Base-by-base conservation (phyloP, 2,329 filamentous ascomycete species). In the Mycosphaerella arachidis region DNA sequence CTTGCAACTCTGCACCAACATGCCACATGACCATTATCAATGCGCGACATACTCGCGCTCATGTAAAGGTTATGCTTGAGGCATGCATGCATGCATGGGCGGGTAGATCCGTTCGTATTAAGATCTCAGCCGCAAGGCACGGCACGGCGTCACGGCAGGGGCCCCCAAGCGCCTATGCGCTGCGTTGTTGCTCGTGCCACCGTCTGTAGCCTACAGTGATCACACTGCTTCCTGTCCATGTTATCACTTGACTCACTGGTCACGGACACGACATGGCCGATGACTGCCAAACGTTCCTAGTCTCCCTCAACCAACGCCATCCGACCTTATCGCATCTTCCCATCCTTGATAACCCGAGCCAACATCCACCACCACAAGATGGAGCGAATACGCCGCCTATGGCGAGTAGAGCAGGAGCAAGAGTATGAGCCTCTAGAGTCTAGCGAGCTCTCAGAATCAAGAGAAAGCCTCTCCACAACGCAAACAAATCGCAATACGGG, bases 351-450 rank as follows among this genome's bases (percentile, higher is more conserved):
- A 13, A 12, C 12, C 8, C 8, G 18, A 27, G 2, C 29, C 10
- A 12, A 31, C 13, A 31, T 13, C 30, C 6, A 52, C 29, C 50
- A 35, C n/a, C 8, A 9, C n/a, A 35, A 16, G 29, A 65, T 68
- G 66, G 63, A 68, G 30, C 65, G 66, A 2, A n/a, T 52, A 48
- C 66, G 68, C 33, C 65, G 66, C 57, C 56, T 72, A 37, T 72
- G 66, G 68, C 65, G 68, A 50, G 56, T 59, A 37, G 69, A 72
- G 58, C 71, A 61, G 43, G 69, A 72, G 60, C 71, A 72, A 27
- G 55, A 65, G 16, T 74, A 74, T 59, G 68, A 70, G 56, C 66
- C 70, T 9, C 63, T 73, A 9, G 62, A 63, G 18, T 62, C 66
- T 57, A 62, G 62, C 48, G 64, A 66, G 31, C 50, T 27, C 31